Evolutionary conservation across 495 filamentous ascomycete genomes (phyloP), one percentile per base, ranked within the genome.

Genomic region (Penicillium maclennaniae): DNA sequence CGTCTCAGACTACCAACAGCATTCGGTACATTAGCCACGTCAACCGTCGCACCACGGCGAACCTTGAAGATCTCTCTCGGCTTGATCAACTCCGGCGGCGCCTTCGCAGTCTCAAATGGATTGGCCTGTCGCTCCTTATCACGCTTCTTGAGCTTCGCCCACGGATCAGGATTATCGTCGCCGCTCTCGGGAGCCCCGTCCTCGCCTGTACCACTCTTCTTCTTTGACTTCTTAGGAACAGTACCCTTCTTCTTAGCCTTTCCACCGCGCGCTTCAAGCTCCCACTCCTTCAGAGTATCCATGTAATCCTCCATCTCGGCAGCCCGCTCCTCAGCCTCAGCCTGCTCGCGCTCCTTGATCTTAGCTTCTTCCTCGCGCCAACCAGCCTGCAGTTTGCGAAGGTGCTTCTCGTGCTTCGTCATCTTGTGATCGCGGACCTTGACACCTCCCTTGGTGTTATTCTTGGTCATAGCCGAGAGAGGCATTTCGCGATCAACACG

Each of bases 401-500:
- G 82, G 65, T 84, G 85, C 67, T 81, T 86, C 77, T 96, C 89
- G 48, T 87, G 92, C 71, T 85, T 87, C 40, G 90, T 92, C 43
- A 82, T 77, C 81, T 59, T 85, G 36, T 28, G 82, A 78, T 54
- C 82, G 38, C 52, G 78, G 66, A 63, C 80, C 79, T 70, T 70
- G 8, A 66, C 54, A 0, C 60, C 23, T 21, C 67, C 61, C n/a
- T 66, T 63, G 12, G 42, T 49, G 0, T 63, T 63, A 0, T 63
- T 63, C 23, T 70, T 69, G 17, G 85, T 80, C 55, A 88, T 70
- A 0, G 77, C 80, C 16, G 82, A 71, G 9, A 98, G 66, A 0
- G 93, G 93, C 20, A 98, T 71, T 2, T 88, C 86, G 25, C 88
- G 87, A 61, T 97, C 86, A 7, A 98, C 93, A 6, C 93, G 84